phyloP scores from a whole-genome alignment of 2,329 filamentous ascomycete genomes.

The Nigrospora oryzae region DNA sequence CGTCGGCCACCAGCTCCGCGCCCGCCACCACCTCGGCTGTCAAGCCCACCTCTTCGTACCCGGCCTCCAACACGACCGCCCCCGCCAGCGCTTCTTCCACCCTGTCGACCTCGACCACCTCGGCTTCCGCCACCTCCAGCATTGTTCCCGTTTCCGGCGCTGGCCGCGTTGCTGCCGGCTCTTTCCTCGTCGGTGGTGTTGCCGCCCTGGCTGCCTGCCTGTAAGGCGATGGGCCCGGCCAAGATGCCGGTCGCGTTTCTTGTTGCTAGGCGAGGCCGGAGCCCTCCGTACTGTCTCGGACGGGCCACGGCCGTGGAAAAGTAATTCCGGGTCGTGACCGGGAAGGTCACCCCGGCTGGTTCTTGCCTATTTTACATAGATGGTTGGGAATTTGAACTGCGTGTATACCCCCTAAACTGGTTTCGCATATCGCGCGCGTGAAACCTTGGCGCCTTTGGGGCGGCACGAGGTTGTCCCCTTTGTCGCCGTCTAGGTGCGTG shows the following conservation, averaged over 20 bases:
- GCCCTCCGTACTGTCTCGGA: too few relatives aligned
- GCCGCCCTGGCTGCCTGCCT: constrained; percentile 32
- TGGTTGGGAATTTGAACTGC: not conserved
- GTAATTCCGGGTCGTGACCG: too few relatives aligned
- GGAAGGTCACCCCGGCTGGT: not conserved
- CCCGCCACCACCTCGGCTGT: constrained; percentile 11
- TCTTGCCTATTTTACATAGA: constrained; percentile 1
- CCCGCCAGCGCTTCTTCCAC: constrained; percentile 14
- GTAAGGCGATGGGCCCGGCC: constrained; percentile 18
- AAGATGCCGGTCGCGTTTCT: too few relatives aligned
- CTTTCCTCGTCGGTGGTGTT: constrained; percentile 28
- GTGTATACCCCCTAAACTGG: not conserved
- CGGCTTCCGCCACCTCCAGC: constrained; percentile 11
- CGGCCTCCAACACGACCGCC: constrained; percentile 17
- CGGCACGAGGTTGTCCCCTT: too few relatives aligned
- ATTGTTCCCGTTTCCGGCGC: constrained; percentile 15
- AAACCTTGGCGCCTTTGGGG: too few relatives aligned
- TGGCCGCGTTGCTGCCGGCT: constrained; percentile 25
- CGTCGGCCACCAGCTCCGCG: constrained; percentile 9
- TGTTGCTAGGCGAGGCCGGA: too few relatives aligned
- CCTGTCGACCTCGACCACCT: constrained; percentile 10
- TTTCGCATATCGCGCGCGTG: not conserved
- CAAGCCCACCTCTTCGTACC: constrained; percentile 7
- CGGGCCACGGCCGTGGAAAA: too few relatives aligned
- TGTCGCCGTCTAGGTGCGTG: too few relatives aligned